A percentile compares a stretch with the other conserved stretches of the same genome.
These are phyloP conservation scores for Trapa incisa DNA, from an alignment of 345 rosid genomes.

Conservation along the genomic window DNA sequence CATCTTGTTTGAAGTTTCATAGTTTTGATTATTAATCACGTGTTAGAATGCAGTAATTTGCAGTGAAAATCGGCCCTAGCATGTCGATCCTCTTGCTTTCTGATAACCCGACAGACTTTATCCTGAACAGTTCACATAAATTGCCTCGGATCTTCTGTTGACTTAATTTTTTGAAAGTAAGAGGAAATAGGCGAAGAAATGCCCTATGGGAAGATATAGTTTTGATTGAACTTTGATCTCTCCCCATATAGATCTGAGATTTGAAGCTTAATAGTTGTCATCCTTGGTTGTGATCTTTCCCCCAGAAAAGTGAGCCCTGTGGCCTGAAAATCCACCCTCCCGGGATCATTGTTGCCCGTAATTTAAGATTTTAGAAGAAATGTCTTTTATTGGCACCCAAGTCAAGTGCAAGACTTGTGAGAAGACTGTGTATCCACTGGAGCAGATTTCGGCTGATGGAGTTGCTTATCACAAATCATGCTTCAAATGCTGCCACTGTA, in stretches of 20 bases:
- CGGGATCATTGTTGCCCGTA: neutral
- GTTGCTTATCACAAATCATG: constrained; percentile 79
- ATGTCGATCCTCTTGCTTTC: neutral
- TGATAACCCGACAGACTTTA: neutral
- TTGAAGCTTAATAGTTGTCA: neutral
- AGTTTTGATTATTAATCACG: neutral
- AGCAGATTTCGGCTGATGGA: constrained; percentile 85
- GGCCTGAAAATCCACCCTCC: neutral
- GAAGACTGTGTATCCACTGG: constrained; percentile 94
- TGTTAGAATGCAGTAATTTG: neutral
- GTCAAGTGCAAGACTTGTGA: constrained; percentile 93
- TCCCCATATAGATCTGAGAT: no score
- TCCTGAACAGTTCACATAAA: neutral
- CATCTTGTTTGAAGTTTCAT: neutral
- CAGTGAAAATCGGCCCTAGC: neutral
- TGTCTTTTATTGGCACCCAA: constrained; percentile 93
- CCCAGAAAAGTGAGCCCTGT: neutral
- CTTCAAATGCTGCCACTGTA: constrained; percentile 94
- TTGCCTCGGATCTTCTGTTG: neutral
- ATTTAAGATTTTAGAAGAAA: neutral
- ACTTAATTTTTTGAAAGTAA: neutral
- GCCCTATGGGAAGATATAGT: no score
- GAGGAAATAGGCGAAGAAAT: no score
- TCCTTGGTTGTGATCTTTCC: neutral
- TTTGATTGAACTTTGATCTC: no score